Conservation (phyloP, 2,329 filamentous ascomycete species). For the Ascochyta fabae region DNA sequence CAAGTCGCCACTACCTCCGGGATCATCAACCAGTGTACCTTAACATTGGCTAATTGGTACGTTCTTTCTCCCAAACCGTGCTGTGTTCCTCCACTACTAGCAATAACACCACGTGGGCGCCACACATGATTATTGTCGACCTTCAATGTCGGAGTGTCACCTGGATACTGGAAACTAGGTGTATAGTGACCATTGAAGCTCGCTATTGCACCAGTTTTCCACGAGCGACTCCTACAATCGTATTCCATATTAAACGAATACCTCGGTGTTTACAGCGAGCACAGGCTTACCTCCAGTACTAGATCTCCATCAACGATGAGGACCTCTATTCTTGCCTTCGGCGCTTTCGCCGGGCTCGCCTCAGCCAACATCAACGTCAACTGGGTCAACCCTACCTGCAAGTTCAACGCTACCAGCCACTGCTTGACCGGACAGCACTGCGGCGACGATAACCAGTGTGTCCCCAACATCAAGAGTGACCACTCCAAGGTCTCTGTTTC, state of each 20-base stretch:
- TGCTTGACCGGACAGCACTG: constrained; percentile 52
- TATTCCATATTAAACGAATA: neutral
- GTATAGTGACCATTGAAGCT: neutral
- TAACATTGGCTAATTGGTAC: constrained; percentile 6
- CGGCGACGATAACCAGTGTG: constrained; percentile 44
- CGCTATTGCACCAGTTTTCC: neutral
- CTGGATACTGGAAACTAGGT: neutral
- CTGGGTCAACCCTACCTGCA: constrained; percentile 55
- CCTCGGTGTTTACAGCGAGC: neutral
- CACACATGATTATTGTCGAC: neutral
- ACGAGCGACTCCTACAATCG: neutral
- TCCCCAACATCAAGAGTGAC: constrained; percentile 29
- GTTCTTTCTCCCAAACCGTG: constrained; percentile 2
- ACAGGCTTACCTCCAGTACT: constrained; percentile 22
- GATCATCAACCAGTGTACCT: neutral
- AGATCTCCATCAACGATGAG: constrained; percentile 36
- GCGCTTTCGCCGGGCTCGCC: constrained; percentile 45
- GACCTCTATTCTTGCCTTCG: constrained; percentile 36
- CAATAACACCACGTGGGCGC: constrained; percentile 6
- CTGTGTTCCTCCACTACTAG: neutral
- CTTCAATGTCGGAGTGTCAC: neutral
- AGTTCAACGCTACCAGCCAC: constrained; percentile 28
- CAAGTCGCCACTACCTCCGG: constrained; percentile 3
- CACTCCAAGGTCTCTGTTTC: constrained; percentile 38
- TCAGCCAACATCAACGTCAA: constrained; percentile 59